Conservation (phyloP, 768 basidiomycete species). For the Mycena filopes region DNA sequence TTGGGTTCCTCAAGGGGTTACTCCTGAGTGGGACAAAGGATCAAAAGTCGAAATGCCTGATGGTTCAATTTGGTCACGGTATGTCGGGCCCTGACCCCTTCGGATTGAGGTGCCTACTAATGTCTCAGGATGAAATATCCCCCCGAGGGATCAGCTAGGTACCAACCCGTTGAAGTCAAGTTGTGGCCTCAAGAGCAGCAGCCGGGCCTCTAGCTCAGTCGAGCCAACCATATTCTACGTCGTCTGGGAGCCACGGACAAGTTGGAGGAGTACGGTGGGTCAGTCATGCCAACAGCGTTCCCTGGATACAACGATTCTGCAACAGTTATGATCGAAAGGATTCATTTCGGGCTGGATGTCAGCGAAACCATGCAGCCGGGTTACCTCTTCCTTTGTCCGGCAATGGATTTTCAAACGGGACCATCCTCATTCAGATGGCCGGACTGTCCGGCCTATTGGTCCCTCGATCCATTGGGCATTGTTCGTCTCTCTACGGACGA, state of each 20-base stretch:
- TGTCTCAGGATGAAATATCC: no score
- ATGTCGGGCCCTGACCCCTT: no score
- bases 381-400: neutral
- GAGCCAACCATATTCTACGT: constrained; percentile 8
- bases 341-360: neutral
- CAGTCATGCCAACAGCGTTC: neutral
- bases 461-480: neutral
- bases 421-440: neutral
- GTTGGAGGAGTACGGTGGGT: neutral
- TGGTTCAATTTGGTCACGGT: no score
- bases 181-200: no score
- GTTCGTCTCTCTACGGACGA: neutral
- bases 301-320: neutral
- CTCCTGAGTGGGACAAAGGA: no score
- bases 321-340: neutral
- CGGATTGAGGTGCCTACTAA: no score
- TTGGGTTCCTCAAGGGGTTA: neutral
- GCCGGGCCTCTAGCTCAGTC: neutral
- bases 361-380: neutral
- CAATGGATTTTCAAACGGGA: neutral
- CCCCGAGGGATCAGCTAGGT: neutral
- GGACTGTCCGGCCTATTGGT: constrained; percentile 2
- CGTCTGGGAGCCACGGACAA: neutral
- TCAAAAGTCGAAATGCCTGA: no score
- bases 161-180: neutral